Evolutionary conservation across 306 rosid genomes (phyloP).

Genomic region (Alnus rubra): DNA sequence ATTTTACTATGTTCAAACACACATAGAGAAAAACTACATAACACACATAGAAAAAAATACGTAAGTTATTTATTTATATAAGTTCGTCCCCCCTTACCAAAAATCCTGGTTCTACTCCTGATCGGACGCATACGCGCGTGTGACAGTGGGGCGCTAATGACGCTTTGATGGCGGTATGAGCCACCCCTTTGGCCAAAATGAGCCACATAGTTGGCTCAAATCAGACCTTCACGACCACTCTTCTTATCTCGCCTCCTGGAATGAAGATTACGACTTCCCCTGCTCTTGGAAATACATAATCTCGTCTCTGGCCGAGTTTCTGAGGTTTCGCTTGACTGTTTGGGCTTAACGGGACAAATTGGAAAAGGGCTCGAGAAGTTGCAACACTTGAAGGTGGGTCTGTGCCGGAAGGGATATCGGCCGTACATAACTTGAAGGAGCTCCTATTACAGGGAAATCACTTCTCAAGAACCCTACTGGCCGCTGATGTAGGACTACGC

Average conservation of each 20-base stretch:
- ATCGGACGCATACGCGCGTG: too few relatives aligned
- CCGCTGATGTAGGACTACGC: slow-evolving; percentile 65
- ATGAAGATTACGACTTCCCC: slow-evolving; percentile 71
- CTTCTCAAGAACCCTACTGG: slow-evolving; percentile 67
- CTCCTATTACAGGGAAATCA: slow-evolving; percentile 50
- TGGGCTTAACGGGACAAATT: slow-evolving; percentile 60
- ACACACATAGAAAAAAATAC: too few relatives aligned
- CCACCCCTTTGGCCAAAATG: too few relatives aligned
- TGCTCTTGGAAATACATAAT: slow-evolving; percentile 73
- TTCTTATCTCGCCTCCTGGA: slow-evolving; percentile 71
- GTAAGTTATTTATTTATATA: too few relatives aligned
- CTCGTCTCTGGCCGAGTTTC: slow-evolving; percentile 53
- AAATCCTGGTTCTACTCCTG: too few relatives aligned
- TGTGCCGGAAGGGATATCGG: slow-evolving; percentile 62
- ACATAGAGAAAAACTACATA: too few relatives aligned
- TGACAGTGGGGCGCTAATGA: too few relatives aligned
- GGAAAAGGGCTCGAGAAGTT: slow-evolving; percentile 82
- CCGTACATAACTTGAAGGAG: slow-evolving; percentile 66
- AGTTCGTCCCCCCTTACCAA: too few relatives aligned
- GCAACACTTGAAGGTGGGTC: slow-evolving; percentile 63
- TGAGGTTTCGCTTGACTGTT: slow-evolving; percentile 53
- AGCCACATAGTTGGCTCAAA: slow-evolving; percentile 28
- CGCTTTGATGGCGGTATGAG: too few relatives aligned
- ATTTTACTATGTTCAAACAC: too few relatives aligned
- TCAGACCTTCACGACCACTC: slow-evolving; percentile 77